phyloP scores from a whole-genome alignment of 768 basidiomycete species.

The Lactifluus echinatus region DNA sequence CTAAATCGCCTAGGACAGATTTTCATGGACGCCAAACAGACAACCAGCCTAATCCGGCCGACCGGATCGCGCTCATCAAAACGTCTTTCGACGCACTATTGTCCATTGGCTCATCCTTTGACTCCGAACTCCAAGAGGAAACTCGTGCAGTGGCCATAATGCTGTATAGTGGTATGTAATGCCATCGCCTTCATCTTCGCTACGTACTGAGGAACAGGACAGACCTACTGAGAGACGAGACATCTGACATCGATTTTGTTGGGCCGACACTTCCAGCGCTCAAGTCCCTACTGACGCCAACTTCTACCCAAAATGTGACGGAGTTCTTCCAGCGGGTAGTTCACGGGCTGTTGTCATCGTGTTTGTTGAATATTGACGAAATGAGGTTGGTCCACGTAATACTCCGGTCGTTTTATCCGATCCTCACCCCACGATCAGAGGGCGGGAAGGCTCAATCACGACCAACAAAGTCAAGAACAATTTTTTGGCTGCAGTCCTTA shows the following conservation, averaged over 20 bases:
- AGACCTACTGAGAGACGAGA: conserved; percentile 86
- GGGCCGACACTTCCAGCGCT: conserved; percentile 74
- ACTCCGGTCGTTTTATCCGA: neutral
- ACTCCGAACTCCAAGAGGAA: conserved; percentile 55
- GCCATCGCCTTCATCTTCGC: neutral
- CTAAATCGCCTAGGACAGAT: neutral
- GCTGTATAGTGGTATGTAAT: conserved; percentile 60
- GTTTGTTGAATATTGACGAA: conserved; percentile 79
- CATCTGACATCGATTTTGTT: conserved; percentile 66
- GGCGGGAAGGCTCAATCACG: conserved; percentile 68
- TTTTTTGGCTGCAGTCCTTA: conserved; percentile 73
- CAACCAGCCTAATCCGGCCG: conserved; percentile 35
- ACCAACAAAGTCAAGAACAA: conserved; percentile 85
- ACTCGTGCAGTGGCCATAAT: conserved; percentile 70
- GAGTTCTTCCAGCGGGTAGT: conserved; percentile 52
- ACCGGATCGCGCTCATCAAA: conserved; percentile 57
- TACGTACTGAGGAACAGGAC: conserved; percentile 10
- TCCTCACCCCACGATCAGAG: conserved; percentile 36
- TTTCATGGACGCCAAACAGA: conserved; percentile 28
- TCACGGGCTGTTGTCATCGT: conserved; percentile 79
- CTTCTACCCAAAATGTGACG: conserved; percentile 34
- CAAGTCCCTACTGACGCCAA: conserved; percentile 61
- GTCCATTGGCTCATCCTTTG: conserved; percentile 49
- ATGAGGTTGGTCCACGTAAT: conserved; percentile 61
- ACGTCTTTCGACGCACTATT: conserved; percentile 55